Evolutionary conservation across 2,329 filamentous ascomycete species (phyloP).

Genomic region (Stemphylium beticola): DNA sequence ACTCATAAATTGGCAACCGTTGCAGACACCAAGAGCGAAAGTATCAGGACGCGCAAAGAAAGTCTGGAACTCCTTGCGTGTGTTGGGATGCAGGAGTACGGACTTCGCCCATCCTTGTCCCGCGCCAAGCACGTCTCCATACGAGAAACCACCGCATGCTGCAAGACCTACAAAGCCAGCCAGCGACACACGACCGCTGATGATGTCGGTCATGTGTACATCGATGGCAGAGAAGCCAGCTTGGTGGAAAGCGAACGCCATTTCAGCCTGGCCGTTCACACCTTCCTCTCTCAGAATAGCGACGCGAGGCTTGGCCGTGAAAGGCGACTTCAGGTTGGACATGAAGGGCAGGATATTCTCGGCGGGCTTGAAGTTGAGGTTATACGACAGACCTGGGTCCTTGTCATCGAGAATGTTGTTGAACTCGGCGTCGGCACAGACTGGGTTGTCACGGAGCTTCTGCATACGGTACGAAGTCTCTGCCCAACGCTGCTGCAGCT

Average conservation of each 20-base stretch:
- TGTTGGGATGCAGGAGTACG: constrained; percentile 80
- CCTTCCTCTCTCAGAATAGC: constrained; percentile 95
- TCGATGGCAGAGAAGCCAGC: constrained; percentile 93
- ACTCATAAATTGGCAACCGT: constrained; percentile 94
- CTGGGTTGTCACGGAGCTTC: constrained; percentile 83
- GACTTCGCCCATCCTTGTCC: constrained; percentile 96
- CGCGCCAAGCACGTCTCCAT: constrained; percentile 90
- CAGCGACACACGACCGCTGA: constrained; percentile 79
- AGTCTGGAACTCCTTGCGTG: constrained; percentile 75
- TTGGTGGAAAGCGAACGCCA: constrained; percentile 93
- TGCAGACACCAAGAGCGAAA: constrained; percentile 93
- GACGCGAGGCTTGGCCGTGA: constrained; percentile 73
- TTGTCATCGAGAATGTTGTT: constrained; percentile 73
- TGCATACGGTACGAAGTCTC: constrained; percentile 92
- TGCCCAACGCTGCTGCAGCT: constrained; percentile 87
- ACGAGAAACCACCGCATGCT: constrained; percentile 96
- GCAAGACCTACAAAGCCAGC: constrained; percentile 85
- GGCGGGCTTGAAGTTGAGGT: constrained; percentile 77
- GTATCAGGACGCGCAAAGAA: constrained; percentile 92
- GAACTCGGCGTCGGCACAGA: constrained; percentile 84
- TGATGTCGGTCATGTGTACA: constrained; percentile 93
- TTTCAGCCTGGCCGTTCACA: constrained; percentile 94
- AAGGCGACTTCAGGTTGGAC: constrained; percentile 64
- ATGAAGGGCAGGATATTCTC: constrained; percentile 77
- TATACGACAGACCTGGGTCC: constrained; percentile 85